A percentile compares a stretch with the other conserved stretches of the same genome.
Evolutionary conservation across 345 rosid genomes (phyloP).

Genomic region (Ceriops tagal): DNA sequence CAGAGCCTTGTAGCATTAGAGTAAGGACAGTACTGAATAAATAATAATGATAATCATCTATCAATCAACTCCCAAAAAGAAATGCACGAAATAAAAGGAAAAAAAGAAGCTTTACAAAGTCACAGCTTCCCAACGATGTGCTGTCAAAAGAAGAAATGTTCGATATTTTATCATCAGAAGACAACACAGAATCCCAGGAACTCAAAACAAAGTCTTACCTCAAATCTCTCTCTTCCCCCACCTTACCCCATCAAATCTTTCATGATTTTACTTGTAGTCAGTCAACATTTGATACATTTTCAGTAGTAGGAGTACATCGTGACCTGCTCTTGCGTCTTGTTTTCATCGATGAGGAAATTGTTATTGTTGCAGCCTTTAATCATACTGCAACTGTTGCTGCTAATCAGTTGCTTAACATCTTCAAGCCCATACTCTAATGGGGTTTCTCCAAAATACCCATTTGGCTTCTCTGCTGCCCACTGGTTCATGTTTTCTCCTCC

Average conservation of each 20-base stretch:
- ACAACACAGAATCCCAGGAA: slow-evolving; percentile 36
- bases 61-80: slow-evolving; percentile 17
- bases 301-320: slow-evolving; percentile 45
- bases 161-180: slow-evolving; percentile 16
- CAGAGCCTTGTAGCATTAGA: background rate
- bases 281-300: slow-evolving; percentile 22
- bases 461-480: slow-evolving; percentile 36
- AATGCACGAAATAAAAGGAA: slow-evolving; percentile 20
- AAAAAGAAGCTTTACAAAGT: slow-evolving; percentile 17
- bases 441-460: slow-evolving; percentile 38
- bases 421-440: slow-evolving; percentile 40
- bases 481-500: slow-evolving; percentile 25
- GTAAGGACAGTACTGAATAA: slow-evolving; percentile 17
- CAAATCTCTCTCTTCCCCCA: slow-evolving; percentile 6
- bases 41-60: slow-evolving; percentile 13
- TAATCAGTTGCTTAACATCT: slow-evolving; percentile 65
- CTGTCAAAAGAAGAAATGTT: slow-evolving; percentile 43
- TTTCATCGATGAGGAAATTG: slow-evolving; percentile 47
- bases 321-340: slow-evolving; percentile 51
- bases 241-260: slow-evolving; percentile 79
- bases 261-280: slow-evolving; percentile 52
- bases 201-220: slow-evolving; percentile 23
- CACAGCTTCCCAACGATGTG: slow-evolving; percentile 21
- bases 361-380: slow-evolving; percentile 12
- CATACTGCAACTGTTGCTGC: slow-evolving; percentile 15